These are phyloP conservation scores for Cocos nucifera DNA, from an alignment of 176 grass and related monocot genomes.

Conservation along the genomic window DNA sequence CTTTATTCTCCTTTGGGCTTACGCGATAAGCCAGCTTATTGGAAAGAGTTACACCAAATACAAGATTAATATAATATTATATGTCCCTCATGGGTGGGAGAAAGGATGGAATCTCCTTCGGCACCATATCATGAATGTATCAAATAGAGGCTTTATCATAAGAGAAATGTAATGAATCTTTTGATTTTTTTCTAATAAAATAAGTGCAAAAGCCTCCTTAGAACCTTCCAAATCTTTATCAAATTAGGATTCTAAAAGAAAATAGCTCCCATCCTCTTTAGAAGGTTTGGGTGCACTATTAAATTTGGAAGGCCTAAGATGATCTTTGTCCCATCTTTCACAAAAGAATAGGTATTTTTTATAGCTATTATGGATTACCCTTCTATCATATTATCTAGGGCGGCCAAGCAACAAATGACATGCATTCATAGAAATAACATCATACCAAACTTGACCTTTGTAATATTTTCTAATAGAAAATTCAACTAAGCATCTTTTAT, in stretches of 20 bases:
- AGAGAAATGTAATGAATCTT: no score
- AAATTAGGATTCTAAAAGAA: background rate
- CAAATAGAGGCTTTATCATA: background rate
- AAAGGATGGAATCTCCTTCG: slow-evolving; percentile 8
- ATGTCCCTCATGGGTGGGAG: slow-evolving; percentile 2
- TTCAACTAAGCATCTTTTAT: background rate
- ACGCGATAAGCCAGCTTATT: no score
- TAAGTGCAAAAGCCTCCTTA: background rate
- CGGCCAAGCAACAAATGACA: background rate
- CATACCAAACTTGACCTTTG: background rate
- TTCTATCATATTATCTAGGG: slow-evolving; percentile 1
- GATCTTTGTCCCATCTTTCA: background rate
- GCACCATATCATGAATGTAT: background rate
- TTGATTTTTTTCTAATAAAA: background rate
- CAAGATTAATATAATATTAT: no score
- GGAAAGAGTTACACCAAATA: no score
- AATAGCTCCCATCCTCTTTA: background rate
- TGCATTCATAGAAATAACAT: background rate
- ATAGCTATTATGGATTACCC: slow-evolving; percentile 4
- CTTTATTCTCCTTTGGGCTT: no score
- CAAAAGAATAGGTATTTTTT: slow-evolving; percentile 6
- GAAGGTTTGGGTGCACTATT: background rate
- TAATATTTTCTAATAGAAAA: background rate
- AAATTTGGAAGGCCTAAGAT: background rate
- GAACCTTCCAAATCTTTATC: background rate